Percentiles rank a stretch among this genome's conserved stretches.
These are phyloP conservation scores for Mollisia scopiformis DNA, from an alignment of 2,329 filamentous ascomycete species.

Conservation along the genomic window DNA sequence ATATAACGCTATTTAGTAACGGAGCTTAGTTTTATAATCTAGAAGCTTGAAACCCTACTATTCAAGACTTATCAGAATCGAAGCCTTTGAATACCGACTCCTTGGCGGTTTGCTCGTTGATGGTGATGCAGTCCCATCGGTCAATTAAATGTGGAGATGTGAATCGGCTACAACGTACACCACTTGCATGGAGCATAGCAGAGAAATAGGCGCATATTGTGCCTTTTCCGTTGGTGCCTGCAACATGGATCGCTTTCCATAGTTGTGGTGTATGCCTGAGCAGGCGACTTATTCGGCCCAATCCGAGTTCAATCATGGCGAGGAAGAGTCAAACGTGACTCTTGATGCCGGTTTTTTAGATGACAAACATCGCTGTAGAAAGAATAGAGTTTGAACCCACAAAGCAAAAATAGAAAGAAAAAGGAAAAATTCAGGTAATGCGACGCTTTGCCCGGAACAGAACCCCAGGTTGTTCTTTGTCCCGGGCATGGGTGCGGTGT, in stretches of 20 bases:
- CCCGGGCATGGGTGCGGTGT: too few relatives aligned
- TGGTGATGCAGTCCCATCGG: conserved; percentile 86
- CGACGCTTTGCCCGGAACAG: too few relatives aligned
- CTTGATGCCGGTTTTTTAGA: background rate
- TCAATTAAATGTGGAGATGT: conserved; percentile 94
- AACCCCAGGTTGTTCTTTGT: too few relatives aligned
- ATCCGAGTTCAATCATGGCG: conserved; percentile 51
- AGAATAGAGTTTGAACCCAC: too few relatives aligned
- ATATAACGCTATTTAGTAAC: too few relatives aligned
- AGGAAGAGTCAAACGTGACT: background rate
- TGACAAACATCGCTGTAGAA: conserved; percentile 2
- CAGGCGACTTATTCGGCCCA: conserved; percentile 63
- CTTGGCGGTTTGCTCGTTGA: conserved; percentile 73
- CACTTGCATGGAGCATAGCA: conserved; percentile 70
- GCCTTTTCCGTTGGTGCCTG: conserved; percentile 97
- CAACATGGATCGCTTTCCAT: conserved; percentile 93
- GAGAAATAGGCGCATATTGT: conserved; percentile 88
- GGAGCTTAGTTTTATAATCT: too few relatives aligned
- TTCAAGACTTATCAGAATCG: too few relatives aligned
- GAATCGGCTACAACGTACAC: conserved; percentile 77
- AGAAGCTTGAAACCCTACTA: too few relatives aligned
- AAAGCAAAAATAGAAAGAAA: too few relatives aligned
- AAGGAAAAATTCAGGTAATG: too few relatives aligned
- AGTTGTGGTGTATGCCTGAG: conserved; percentile 61
- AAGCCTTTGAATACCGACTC: conserved; percentile 66